phyloP scores from a whole-genome alignment of 2,329 filamentous ascomycete species.

The Exophiala spinifera region DNA sequence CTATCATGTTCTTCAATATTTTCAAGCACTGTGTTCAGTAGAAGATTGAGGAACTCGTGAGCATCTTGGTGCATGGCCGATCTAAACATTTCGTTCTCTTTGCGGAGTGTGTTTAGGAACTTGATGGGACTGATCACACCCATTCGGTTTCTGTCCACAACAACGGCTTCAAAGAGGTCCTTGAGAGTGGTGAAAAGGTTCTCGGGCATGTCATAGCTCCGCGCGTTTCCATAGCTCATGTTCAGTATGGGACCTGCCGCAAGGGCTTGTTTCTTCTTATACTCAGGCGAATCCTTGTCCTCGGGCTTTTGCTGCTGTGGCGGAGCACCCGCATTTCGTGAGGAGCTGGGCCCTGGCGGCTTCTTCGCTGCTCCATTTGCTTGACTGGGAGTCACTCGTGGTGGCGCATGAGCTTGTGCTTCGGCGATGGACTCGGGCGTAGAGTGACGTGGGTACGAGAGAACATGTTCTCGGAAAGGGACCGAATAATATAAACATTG shows the following conservation, averaged over 20 bases:
- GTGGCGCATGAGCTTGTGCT: constrained; percentile 59
- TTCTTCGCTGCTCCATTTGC: constrained; percentile 50
- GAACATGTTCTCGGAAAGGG: constrained; percentile 87
- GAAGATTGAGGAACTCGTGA: constrained; percentile 90
- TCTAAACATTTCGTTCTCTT: constrained; percentile 95
- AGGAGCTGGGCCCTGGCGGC: constrained; percentile 31
- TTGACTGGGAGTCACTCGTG: constrained; percentile 47
- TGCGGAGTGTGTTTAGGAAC: constrained; percentile 88
- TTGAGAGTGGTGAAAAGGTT: constrained; percentile 92
- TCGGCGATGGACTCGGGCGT: constrained; percentile 68
- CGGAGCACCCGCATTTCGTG: constrained; percentile 34
- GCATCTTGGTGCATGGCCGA: constrained; percentile 98
- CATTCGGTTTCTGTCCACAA: constrained; percentile 74
- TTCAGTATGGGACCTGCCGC: constrained; percentile 82
- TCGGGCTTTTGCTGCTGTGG: constrained; percentile 66
- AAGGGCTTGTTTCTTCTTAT: constrained; percentile 95
- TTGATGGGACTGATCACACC: constrained; percentile 89
- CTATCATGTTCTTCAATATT: constrained; percentile 88
- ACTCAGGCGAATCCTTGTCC: constrained; percentile 93
- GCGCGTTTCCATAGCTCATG: constrained; percentile 74
- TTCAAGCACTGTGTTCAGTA: constrained; percentile 93
- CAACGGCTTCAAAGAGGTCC: constrained; percentile 90
- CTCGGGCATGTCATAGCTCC: constrained; percentile 86
- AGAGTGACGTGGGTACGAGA: constrained; percentile 78
- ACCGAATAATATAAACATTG: constrained; percentile 96